Conservation (phyloP, 2,329 filamentous ascomycete species). For the Thelonectria olida region DNA sequence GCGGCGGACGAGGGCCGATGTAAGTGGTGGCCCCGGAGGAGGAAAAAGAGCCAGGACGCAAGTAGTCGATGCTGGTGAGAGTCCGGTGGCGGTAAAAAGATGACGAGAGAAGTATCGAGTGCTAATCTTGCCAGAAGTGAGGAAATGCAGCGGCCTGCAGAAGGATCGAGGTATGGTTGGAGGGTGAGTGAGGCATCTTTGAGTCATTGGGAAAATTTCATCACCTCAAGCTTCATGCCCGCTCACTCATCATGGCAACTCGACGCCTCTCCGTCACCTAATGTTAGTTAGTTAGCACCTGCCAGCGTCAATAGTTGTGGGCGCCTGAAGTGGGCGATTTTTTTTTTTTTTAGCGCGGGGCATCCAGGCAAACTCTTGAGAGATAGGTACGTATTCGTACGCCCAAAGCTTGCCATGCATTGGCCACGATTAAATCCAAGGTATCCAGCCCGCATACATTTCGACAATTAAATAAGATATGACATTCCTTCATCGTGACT, state of each 20-base stretch:
- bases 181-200: conserved; percentile 30
- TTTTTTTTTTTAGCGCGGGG: too few species aligned
- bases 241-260: conserved; percentile 37
- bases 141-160: conserved; percentile 1
- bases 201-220: conserved; percentile 40
- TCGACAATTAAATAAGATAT: too few species aligned
- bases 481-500: background rate
- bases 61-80: background rate
- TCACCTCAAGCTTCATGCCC: conserved; percentile 35
- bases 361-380: too few species aligned
- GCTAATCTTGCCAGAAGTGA: background rate
- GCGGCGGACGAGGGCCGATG: conserved; percentile 29
- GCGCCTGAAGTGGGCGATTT: too few species aligned
- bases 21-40: conserved; percentile 37
- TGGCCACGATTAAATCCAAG: too few species aligned
- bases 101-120: conserved; percentile 6
- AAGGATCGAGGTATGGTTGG: conserved; percentile 23
- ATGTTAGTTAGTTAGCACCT: too few species aligned
- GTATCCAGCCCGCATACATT: too few species aligned
- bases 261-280: too few species aligned
- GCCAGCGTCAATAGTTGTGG: too few species aligned
- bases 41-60: conserved; percentile 10
- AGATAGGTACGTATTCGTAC: too few species aligned
- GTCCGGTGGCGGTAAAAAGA: conserved; percentile 1
- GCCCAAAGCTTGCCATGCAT: too few species aligned